phyloP scores from a whole-genome alignment of 257 asterid species.

The Solanum gracilifrons region DNA sequence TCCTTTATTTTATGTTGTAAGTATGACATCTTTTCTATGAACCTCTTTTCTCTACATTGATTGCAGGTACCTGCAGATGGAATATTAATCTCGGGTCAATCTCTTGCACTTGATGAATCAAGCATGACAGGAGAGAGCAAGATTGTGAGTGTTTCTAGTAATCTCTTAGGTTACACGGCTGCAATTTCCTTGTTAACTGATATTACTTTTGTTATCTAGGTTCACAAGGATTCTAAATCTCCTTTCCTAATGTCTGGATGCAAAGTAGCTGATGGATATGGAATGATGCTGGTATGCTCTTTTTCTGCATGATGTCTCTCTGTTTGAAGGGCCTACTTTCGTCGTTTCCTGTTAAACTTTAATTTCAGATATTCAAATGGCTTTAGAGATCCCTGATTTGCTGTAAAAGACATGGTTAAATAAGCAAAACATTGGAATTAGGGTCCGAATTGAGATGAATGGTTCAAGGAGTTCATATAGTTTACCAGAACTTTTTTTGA shows the following conservation, averaged over 20 bases:
- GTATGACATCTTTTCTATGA: background rate
- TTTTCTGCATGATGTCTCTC: background rate
- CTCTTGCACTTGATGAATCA: constrained; percentile 89
- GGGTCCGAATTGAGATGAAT: background rate
- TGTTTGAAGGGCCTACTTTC: background rate
- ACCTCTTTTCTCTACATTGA: background rate
- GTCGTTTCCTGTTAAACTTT: background rate
- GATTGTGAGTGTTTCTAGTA: constrained; percentile 44
- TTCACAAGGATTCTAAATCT: constrained; percentile 66
- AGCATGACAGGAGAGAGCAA: constrained; percentile 99
- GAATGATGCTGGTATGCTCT: constrained; percentile 78
- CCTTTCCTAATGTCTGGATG: constrained; percentile 97
- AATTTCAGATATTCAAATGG: background rate
- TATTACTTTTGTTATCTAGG: constrained; percentile 28
- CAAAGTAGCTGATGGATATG: constrained; percentile 97
- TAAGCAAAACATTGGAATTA: background rate
- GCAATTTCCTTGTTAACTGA: background rate
- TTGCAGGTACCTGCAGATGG: constrained; percentile 95
- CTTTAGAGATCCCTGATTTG: background rate
- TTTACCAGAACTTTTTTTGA: background rate
- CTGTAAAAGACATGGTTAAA: background rate
- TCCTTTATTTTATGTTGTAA: background rate
- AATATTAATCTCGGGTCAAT: constrained; percentile 60
- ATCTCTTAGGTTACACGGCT: background rate
- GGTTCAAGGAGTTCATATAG: background rate